These are phyloP conservation scores for Hypoxylon perforatum DNA, from an alignment of 495 filamentous ascomycete genomes.

Conservation along the genomic window DNA sequence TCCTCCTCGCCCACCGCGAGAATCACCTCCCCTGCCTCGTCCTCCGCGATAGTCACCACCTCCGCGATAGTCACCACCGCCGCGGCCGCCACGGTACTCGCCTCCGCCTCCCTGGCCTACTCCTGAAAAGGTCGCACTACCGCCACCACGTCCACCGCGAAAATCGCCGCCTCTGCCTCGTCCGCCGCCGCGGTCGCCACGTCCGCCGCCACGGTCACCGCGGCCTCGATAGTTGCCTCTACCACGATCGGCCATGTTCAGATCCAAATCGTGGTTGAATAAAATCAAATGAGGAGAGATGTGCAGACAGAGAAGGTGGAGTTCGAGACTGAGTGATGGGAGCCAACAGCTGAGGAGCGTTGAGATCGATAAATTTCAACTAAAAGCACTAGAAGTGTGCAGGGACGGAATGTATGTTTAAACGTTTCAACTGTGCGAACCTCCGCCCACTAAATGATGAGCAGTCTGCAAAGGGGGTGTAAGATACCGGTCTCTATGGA, in stretches of 20 bases:
- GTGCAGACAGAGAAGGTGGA: not conserved
- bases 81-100: constrained; percentile 38
- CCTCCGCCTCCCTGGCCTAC: constrained; percentile 32
- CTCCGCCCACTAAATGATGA: not conserved
- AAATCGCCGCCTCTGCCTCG: constrained; percentile 44
- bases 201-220: constrained; percentile 36
- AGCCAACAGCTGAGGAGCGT: not conserved
- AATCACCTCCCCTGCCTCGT: constrained; percentile 19
- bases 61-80: no score
- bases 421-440: not conserved
- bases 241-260: constrained; percentile 38
- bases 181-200: constrained; percentile 39
- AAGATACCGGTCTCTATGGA: constrained; percentile 2
- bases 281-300: not conserved
- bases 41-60: constrained; percentile 6
- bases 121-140: constrained; percentile 39
- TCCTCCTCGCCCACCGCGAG: constrained; percentile 24
- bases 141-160: constrained; percentile 24
- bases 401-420: not conserved
- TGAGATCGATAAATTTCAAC: not conserved
- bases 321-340: not conserved
- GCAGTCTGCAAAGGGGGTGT: constrained; percentile 2
- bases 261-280: not conserved
- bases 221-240: constrained; percentile 42
- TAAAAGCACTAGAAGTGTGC: not conserved